These are phyloP conservation scores for Cardamine chenopodiifolia DNA, from an alignment of 345 rosid species.

Conservation along the genomic window DNA sequence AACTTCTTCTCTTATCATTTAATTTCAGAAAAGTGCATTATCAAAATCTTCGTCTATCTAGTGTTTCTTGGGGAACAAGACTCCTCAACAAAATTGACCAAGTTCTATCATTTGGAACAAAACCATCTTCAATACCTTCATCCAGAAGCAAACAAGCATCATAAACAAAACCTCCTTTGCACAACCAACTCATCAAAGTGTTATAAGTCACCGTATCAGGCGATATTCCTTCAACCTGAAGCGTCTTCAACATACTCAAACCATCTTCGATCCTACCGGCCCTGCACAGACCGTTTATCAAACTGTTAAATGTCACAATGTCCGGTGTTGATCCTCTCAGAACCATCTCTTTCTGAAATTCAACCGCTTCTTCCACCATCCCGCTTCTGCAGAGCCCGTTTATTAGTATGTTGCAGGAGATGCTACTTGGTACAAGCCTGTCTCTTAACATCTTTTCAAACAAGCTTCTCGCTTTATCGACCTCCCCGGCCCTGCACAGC, in stretches of 20 bases:
- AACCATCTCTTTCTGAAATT: constrained; percentile 75
- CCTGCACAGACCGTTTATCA: constrained; percentile 80
- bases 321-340: constrained; percentile 72
- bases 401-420: constrained; percentile 78
- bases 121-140: constrained; percentile 56
- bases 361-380: constrained; percentile 64
- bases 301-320: constrained; percentile 75
- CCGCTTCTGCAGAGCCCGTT: constrained; percentile 67
- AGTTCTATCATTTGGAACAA: constrained; percentile 65
- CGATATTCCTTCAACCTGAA: constrained; percentile 65
- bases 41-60: constrained; percentile 23
- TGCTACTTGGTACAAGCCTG: constrained; percentile 55
- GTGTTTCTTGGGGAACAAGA: constrained; percentile 31
- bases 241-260: constrained; percentile 58
- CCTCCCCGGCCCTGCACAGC: constrained; percentile 65
- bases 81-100: constrained; percentile 66
- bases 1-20: not conserved
- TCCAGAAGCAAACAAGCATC: constrained; percentile 64
- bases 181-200: constrained; percentile 75
- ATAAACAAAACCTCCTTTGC: constrained; percentile 58
- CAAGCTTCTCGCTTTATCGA: constrained; percentile 66
- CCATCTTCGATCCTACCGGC: constrained; percentile 62
- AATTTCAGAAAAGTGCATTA: constrained; percentile 9
- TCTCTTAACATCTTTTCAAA: constrained; percentile 78
- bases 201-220: constrained; percentile 83